Evolutionary conservation across 805 yeast species (phyloP).

Genomic region (Candida koratica): DNA sequence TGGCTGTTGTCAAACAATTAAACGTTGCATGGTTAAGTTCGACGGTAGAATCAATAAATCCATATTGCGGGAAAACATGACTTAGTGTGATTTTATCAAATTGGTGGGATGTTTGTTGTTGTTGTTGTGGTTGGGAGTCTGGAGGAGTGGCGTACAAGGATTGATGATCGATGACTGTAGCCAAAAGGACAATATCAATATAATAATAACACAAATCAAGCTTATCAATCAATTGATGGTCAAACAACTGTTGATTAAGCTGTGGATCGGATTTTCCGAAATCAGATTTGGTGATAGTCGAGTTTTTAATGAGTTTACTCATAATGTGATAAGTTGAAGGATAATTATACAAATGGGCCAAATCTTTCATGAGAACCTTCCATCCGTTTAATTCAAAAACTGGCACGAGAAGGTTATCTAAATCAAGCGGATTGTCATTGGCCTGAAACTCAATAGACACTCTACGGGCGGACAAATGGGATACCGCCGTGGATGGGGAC

Average conservation of each 20-base stretch:
- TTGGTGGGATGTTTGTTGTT: neutral
- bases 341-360: slow-evolving; percentile 34
- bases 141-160: neutral
- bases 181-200: slow-evolving; percentile 15
- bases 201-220: slow-evolving; percentile 20
- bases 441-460: neutral
- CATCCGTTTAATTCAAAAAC: slow-evolving; percentile 15
- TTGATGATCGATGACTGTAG: slow-evolving; percentile 7
- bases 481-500: neutral
- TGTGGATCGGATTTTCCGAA: slow-evolving; percentile 17
- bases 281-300: slow-evolving; percentile 15
- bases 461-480: slow-evolving; percentile 1
- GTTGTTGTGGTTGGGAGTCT: neutral
- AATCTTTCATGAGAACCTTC: slow-evolving; percentile 28
- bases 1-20: slow-evolving; percentile 28
- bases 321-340: slow-evolving; percentile 43
- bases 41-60: slow-evolving; percentile 24
- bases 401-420: slow-evolving; percentile 14
- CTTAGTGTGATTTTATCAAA: slow-evolving; percentile 32
- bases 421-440: neutral
- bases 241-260: slow-evolving; percentile 23
- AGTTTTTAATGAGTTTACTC: slow-evolving; percentile 21
- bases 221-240: slow-evolving; percentile 21
- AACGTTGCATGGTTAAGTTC: slow-evolving; percentile 34
- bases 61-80: slow-evolving; percentile 42